These are phyloP conservation scores for Clohesyomyces aquaticus DNA, from an alignment of 495 filamentous ascomycete species.

Conservation along the genomic window DNA sequence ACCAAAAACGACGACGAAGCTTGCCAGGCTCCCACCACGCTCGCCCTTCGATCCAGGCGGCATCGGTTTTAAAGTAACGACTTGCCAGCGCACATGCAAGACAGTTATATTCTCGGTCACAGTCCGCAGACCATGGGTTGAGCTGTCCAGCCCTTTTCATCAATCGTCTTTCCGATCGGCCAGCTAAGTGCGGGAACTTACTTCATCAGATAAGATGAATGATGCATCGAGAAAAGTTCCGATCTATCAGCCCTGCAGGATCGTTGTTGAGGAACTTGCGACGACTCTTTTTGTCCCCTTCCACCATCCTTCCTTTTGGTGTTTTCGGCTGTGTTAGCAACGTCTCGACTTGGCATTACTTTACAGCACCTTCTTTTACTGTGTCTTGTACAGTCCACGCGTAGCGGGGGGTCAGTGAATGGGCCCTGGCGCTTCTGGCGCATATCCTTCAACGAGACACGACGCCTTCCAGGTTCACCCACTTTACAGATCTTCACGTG, in stretches of 20 bases:
- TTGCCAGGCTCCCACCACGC: not conserved
- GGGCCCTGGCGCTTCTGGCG: not conserved
- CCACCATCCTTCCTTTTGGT: not conserved
- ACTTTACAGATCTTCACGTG: constrained; percentile 10
- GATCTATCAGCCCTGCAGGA: not conserved
- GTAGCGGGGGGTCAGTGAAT: too few relatives aligned
- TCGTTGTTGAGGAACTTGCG: not conserved
- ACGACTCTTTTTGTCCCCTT: not conserved
- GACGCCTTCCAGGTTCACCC: not conserved
- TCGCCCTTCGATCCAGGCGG: not conserved
- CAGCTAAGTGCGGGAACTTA: too few relatives aligned
- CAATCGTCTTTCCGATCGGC: too few relatives aligned
- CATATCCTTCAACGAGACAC: constrained; percentile 6
- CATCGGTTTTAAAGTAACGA: not conserved
- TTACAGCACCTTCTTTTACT: not conserved
- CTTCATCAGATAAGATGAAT: constrained; percentile 12
- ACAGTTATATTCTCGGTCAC: too few relatives aligned
- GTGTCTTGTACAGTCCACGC: too few relatives aligned
- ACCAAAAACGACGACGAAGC: not conserved
- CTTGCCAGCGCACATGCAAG: not conserved
- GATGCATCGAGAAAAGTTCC: not conserved
- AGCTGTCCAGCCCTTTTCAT: too few relatives aligned
- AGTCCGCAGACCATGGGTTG: too few relatives aligned
- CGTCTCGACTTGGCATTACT: not conserved
- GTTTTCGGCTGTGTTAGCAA: too few relatives aligned